phyloP scores from a whole-genome alignment of 2,329 filamentous ascomycete species.

The Neopestalotiopsis clavispora region DNA sequence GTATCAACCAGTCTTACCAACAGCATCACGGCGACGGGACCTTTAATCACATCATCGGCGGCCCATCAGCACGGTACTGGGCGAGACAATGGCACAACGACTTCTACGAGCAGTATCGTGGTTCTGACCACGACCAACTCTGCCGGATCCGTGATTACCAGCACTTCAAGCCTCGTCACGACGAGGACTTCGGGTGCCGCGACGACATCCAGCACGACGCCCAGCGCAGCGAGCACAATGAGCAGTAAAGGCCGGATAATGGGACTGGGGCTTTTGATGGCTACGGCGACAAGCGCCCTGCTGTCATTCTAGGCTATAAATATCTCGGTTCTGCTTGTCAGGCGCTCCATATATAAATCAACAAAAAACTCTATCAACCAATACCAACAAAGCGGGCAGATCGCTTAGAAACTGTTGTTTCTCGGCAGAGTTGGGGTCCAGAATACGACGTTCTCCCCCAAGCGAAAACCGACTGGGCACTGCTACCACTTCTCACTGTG shows the following conservation, averaged over 20 bases:
- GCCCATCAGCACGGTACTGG: too few relatives aligned
- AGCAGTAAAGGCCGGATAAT: not conserved
- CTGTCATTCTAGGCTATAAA: not conserved
- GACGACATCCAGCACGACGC: not conserved
- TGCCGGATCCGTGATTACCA: not conserved
- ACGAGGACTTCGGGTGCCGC: not conserved
- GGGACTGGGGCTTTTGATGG: not conserved
- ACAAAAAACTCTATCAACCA: too few relatives aligned
- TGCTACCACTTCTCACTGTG: conserved; percentile 34
- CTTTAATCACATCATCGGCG: not conserved
- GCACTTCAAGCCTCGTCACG: not conserved
- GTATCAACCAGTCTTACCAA: not conserved
- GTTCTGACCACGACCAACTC: not conserved
- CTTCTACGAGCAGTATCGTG: not conserved
- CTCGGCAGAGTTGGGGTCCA: conserved; percentile 21
- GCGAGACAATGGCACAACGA: too few relatives aligned
- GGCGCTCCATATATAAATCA: too few relatives aligned
- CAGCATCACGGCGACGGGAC: not conserved
- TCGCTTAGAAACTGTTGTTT: too few relatives aligned
- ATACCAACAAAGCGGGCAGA: too few relatives aligned
- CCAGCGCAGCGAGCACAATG: not conserved
- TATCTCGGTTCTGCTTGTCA: too few relatives aligned
- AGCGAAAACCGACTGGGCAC: conserved; percentile 35
- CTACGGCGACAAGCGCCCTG: not conserved
- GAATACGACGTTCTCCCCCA: conserved; percentile 35